Percentiles rank a stretch among this genome's conserved stretches.
Evolutionary conservation across 139 green algal genomes (phyloP).

Genomic region (Chlorella sp.): DNA sequence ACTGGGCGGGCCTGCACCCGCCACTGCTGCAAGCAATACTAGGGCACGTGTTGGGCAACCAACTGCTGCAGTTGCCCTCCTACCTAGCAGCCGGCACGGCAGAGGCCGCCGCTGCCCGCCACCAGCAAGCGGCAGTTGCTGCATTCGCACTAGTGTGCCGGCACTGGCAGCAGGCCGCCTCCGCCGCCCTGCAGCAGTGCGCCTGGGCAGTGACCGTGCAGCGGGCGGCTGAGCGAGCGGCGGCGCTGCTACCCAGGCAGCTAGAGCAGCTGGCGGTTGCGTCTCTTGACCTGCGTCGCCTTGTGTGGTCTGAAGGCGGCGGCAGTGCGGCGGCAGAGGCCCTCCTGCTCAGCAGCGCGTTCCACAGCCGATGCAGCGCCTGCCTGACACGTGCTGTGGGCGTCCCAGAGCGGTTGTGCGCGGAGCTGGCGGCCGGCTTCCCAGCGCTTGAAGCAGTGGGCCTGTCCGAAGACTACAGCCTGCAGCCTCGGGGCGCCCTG

Average conservation of each 20-base stretch:
- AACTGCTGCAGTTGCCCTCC: neutral
- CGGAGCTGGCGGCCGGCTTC: neutral
- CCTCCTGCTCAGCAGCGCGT: neutral
- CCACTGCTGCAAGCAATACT: neutral
- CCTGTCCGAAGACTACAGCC: neutral
- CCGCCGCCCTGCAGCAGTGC: neutral
- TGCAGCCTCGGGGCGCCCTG: too few relatives aligned
- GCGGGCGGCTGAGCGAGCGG: neutral
- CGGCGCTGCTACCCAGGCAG: neutral
- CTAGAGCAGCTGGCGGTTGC: neutral
- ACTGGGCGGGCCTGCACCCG: conserved; percentile 3
- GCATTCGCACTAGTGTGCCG: neutral
- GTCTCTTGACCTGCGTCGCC: neutral
- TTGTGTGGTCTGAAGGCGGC: neutral
- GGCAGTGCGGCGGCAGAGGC: neutral
- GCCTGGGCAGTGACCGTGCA: neutral
- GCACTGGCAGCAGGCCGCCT: neutral
- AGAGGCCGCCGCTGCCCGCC: neutral
- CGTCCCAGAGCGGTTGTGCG: neutral
- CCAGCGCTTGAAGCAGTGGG: neutral
- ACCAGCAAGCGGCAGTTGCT: neutral
- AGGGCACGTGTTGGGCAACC: neutral
- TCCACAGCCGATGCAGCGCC: neutral
- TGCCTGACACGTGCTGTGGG: neutral
- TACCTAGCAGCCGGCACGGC: neutral